Base-by-base conservation (phyloP, 768 basidiomycete species). In the Russula abietina region DNA sequence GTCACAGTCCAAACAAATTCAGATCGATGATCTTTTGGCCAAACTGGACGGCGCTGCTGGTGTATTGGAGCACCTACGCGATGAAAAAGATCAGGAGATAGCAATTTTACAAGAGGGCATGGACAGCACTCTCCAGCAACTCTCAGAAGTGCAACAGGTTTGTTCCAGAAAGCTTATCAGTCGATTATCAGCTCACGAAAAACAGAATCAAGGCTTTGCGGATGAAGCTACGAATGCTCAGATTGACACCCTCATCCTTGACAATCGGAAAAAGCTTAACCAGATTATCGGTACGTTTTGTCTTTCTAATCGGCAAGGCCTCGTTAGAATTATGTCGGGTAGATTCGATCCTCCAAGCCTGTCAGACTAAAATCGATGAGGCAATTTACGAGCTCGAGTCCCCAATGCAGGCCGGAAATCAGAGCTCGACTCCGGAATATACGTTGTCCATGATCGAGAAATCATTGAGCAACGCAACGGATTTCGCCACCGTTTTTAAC, bases 371-470 rank as follows among this genome's bases (percentile, higher is more conserved):
- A 75, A 88, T 99, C 28, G 97, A 99, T 68, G 95, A 98, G 70
- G 83, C 93, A 6, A 91, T 98, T 69, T 99, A 98, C 75, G 97
- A 98, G 74, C 82, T 99, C 46, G 96, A 99, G 74, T 97, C 97
- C 4, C 93, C 93, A 2, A 89, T 91, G 45, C 91, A 93, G 70
- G 89, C 89, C 4, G 97, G 96, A 41, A 98, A 98, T 75, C 82
- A 88, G 68, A 96, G 91, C 71, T 93, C 96, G n/a, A 98, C 97
- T 0, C 97, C 97, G 4, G 96, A 98, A 73, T 98, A 98, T 73
- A 96, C 94, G 1, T 79, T 98, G 19, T 97, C 97, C 1, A 95
- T 98, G 89, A 93, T 98, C 71, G 97, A 99, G 74, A 98, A 98
- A 76, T 89, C 93, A 1, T 77, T 89, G 72, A 95, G 91, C 73